Percentiles rank a stretch among this genome's conserved stretches.
Conservation (phyloP, 352 stramenopile genomes). For the Phytopythium delawarense region DNA sequence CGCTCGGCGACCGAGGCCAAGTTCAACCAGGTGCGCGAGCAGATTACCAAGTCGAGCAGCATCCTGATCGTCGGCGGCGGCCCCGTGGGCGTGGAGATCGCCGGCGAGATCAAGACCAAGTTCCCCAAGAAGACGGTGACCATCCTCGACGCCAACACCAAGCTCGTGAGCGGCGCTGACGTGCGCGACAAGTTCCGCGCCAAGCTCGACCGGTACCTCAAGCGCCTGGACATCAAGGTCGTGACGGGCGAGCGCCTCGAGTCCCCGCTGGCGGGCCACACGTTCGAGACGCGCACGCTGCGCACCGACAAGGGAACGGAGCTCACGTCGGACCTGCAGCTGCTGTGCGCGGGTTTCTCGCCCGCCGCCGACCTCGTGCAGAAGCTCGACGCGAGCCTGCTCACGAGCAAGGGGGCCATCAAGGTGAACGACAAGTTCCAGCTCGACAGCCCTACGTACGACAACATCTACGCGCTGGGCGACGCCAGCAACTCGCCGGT, state of each 20-base stretch:
- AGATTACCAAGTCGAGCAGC: slow-evolving; percentile 36
- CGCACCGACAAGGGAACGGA: slow-evolving; percentile 43
- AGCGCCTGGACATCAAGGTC: slow-evolving; percentile 39
- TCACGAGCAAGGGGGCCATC: slow-evolving; percentile 31
- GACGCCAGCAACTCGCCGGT: slow-evolving; percentile 43
- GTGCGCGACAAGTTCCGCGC: slow-evolving; percentile 42
- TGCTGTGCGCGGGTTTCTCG: slow-evolving; percentile 38
- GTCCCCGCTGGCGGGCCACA: slow-evolving; percentile 26
- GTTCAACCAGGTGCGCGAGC: slow-evolving; percentile 31
- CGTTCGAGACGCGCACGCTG: slow-evolving; percentile 36
- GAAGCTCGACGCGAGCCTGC: slow-evolving; percentile 27
- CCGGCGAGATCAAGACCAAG: slow-evolving; percentile 49
- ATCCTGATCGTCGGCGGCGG: slow-evolving; percentile 61
- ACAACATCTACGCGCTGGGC: slow-evolving; percentile 49
- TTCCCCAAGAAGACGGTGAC: slow-evolving; percentile 57
- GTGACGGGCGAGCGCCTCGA: slow-evolving; percentile 38
- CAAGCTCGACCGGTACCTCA: slow-evolving; percentile 29
- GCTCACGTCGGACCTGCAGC: slow-evolving; percentile 56
- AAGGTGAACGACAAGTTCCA: slow-evolving; percentile 45
- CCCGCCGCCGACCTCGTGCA: slow-evolving; percentile 33
- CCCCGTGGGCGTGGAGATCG: slow-evolving; percentile 53
- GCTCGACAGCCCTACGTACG: slow-evolving; percentile 34
- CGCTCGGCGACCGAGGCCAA: slow-evolving; percentile 26
- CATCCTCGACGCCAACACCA: slow-evolving; percentile 33
- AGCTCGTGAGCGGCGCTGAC: slow-evolving; percentile 33